Percentiles rank a stretch among this genome's conserved stretches.
These are phyloP conservation scores for Lasiosphaeriaceae sp. DNA, from an alignment of 495 filamentous ascomycete genomes.

Conservation along the genomic window DNA sequence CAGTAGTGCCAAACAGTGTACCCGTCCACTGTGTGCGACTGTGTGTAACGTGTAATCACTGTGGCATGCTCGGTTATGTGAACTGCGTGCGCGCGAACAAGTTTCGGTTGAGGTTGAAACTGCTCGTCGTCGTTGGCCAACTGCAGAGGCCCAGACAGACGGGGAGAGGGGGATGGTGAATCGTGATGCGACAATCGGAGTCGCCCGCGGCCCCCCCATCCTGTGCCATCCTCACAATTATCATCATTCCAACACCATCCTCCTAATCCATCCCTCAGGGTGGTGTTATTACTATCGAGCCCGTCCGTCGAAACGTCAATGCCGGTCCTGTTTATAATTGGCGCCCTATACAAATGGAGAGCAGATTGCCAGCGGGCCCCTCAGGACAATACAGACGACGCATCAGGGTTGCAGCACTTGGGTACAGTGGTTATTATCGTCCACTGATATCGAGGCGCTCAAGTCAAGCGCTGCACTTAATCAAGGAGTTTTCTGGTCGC, in stretches of 20 bases:
- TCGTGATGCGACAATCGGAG: neutral
- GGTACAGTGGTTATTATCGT: slow-evolving; percentile 4
- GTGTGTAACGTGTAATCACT: too few relatives aligned
- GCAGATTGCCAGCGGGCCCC: slow-evolving; percentile 2
- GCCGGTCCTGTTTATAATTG: slow-evolving; percentile 12
- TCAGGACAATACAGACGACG: slow-evolving; percentile 3
- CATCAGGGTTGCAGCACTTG: slow-evolving; percentile 2
- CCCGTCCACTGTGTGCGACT: too few relatives aligned
- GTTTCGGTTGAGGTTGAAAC: neutral
- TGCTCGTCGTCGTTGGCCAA: neutral
- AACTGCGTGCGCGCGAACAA: neutral
- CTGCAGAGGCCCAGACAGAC: neutral
- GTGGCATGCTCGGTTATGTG: neutral
- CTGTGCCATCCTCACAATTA: neutral
- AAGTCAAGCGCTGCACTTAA: slow-evolving; percentile 10
- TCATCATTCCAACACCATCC: neutral
- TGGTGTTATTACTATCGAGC: neutral
- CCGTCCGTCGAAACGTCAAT: slow-evolving; percentile 12
- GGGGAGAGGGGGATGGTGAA: neutral
- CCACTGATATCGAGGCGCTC: slow-evolving; percentile 7
- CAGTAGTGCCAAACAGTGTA: too few relatives aligned
- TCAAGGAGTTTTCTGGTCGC: slow-evolving; percentile 3
- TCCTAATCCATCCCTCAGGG: neutral
- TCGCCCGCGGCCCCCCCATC: neutral
- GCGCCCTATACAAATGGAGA: slow-evolving; percentile 13